Evolutionary conservation across 2,329 filamentous ascomycete species (phyloP).

Genomic region (Akanthomyces dipterigenus): DNA sequence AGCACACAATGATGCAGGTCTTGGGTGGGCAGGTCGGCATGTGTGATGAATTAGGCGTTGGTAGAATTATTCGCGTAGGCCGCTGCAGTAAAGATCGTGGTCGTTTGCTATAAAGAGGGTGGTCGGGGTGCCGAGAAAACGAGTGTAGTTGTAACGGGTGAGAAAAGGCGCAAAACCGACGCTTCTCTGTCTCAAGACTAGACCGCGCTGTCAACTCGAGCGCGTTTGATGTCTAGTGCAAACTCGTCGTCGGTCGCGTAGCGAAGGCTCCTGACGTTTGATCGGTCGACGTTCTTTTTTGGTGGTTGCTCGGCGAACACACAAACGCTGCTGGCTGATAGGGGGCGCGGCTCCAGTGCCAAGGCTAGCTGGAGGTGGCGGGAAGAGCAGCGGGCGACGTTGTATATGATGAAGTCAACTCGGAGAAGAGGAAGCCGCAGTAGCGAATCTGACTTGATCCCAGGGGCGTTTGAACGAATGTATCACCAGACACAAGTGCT

Average conservation of each 20-base stretch:
- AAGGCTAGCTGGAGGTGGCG: background rate
- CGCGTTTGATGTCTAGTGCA: background rate
- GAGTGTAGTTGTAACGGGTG: background rate
- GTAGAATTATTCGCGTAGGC: background rate
- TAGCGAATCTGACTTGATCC: background rate
- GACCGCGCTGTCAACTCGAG: background rate
- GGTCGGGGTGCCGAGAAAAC: background rate
- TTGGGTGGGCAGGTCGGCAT: background rate
- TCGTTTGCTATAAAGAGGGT: conserved; percentile 1
- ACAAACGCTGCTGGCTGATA: background rate
- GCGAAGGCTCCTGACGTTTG: conserved; percentile 10
- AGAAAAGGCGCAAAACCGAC: background rate
- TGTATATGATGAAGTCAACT: background rate
- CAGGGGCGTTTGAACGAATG: background rate
- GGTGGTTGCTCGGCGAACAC: conserved; percentile 9
- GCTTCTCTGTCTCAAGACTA: background rate
- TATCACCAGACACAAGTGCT: background rate
- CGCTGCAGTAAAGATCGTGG: conserved; percentile 4
- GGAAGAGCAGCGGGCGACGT: background rate
- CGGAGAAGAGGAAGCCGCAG: background rate
- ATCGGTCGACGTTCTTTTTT: background rate
- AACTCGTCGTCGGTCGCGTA: conserved; percentile 1
- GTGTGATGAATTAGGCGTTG: background rate
- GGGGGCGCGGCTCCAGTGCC: background rate
- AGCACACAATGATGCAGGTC: background rate